Evolutionary conservation across 306 rosid genomes (phyloP).

Genomic region (Castanopsis chinensis): DNA sequence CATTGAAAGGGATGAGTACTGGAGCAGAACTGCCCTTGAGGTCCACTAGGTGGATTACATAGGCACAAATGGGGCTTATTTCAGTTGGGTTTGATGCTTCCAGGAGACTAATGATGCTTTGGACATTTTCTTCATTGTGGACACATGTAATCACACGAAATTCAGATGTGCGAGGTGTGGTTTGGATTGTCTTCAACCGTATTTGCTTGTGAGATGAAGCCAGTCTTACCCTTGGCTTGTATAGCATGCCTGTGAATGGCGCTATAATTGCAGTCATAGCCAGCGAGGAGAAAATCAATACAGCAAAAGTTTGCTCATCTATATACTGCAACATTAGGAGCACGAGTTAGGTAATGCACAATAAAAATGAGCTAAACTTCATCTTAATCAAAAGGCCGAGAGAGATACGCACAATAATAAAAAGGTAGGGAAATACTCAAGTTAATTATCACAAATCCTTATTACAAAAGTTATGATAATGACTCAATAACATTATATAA

Average conservation of each 20-base stretch:
- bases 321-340: conserved; percentile 23
- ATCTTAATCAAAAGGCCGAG: too few relatives aligned
- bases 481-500: too few relatives aligned
- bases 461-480: too few relatives aligned
- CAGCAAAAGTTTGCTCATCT: conserved; percentile 23
- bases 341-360: not conserved
- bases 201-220: not conserved
- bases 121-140: conserved; percentile 45
- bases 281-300: conserved; percentile 24
- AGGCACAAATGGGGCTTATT: conserved; percentile 36
- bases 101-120: conserved; percentile 33
- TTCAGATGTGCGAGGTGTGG: conserved; percentile 13
- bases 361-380: too few relatives aligned
- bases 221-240: conserved; percentile 12
- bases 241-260: conserved; percentile 14
- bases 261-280: conserved; percentile 6
- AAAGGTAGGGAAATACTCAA: too few relatives aligned
- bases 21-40: conserved; percentile 42
- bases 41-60: conserved; percentile 43
- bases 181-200: conserved; percentile 22
- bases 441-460: too few relatives aligned
- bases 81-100: conserved; percentile 42
- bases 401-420: too few relatives aligned
- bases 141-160: conserved; percentile 36
- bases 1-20: conserved; percentile 39